Conservation (phyloP, 208 protist species). For the Angomonas deanei region DNA sequence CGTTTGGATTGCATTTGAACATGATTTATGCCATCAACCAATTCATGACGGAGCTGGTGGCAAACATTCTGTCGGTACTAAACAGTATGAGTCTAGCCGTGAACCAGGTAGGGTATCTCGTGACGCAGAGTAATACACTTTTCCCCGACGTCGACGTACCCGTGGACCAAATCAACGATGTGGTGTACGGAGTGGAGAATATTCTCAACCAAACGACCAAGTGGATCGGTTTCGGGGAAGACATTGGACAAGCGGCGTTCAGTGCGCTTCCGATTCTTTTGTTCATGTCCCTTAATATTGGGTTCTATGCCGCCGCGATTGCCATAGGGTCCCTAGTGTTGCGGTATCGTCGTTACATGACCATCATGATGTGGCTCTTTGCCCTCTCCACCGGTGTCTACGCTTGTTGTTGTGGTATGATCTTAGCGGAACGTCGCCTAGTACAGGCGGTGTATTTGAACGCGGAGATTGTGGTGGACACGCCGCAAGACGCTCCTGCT, state of each 20-base stretch:
- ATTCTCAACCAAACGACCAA: conserved; percentile 11
- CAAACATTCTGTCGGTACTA: conserved; percentile 11
- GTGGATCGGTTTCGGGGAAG: conserved; percentile 23
- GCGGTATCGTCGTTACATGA: conserved; percentile 9
- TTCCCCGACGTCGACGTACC: conserved; percentile 19
- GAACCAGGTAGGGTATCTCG: conserved; percentile 18
- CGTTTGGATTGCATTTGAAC: conserved; percentile 24
- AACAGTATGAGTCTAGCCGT: conserved; percentile 10
- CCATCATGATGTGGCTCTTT: conserved; percentile 22
- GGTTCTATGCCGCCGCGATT: conserved; percentile 19
- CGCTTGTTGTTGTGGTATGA: conserved; percentile 20
- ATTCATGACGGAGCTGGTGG: conserved; percentile 12
- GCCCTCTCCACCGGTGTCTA: conserved; percentile 18
- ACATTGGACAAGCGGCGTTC: conserved; percentile 29
- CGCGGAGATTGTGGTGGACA: conserved; percentile 18
- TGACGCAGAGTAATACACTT: conserved; percentile 9
- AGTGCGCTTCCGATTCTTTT: conserved; percentile 24
- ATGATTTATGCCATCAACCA: conserved; percentile 21
- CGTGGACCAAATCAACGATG: conserved; percentile 5
- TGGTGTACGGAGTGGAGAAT: conserved; percentile 1
- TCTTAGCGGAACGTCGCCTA: conserved; percentile 12
- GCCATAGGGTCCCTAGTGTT: conserved; percentile 16
- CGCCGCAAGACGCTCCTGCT: conserved; percentile 15
- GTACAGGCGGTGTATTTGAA: conserved; percentile 14
- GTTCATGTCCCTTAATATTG: conserved; percentile 22